These are phyloP conservation scores for Corynascus novoguineensis DNA, from an alignment of 495 filamentous ascomycete species.

Conservation along the genomic window DNA sequence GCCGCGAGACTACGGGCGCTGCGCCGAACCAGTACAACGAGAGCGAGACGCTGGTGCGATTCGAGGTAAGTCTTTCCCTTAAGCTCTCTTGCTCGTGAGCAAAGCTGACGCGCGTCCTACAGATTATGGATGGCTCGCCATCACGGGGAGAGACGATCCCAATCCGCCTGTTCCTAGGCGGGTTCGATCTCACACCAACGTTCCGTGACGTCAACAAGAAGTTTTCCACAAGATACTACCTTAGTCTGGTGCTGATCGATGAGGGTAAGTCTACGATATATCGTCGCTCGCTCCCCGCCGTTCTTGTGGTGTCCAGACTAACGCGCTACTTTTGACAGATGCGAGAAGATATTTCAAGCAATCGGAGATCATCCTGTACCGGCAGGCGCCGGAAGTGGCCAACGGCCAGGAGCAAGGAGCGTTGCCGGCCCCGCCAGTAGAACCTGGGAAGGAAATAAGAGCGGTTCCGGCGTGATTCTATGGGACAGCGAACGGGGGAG, in stretches of 20 bases:
- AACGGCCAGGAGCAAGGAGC: slow-evolving; percentile 25
- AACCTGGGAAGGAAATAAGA: slow-evolving; percentile 24
- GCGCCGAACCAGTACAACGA: slow-evolving; percentile 99
- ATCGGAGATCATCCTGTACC: slow-evolving; percentile 95
- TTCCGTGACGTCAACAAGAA: slow-evolving; percentile 99
- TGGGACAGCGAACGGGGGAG: not conserved
- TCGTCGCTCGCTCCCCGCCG: not conserved
- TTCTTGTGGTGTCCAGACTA: not conserved
- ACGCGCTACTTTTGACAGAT: slow-evolving; percentile 52
- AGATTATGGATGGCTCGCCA: slow-evolving; percentile 99
- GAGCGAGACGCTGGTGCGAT: slow-evolving; percentile 95
- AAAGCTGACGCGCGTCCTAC: not conserved
- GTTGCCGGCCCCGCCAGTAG: slow-evolving; percentile 23
- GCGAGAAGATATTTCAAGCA: slow-evolving; percentile 98
- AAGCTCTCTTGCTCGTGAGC: not conserved
- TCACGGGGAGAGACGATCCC: slow-evolving; percentile 97
- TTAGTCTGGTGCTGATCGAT: slow-evolving; percentile 93
- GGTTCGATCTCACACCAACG: slow-evolving; percentile 95
- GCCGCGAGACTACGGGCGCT: slow-evolving; percentile 90
- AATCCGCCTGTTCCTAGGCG: slow-evolving; percentile 94
- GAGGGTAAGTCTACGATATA: slow-evolving; percentile 56
- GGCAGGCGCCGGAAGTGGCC: slow-evolving; percentile 74
- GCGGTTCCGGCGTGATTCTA: slow-evolving; percentile 23
- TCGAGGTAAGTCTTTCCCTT: slow-evolving; percentile 61
- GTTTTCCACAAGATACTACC: slow-evolving; percentile 96